These are phyloP conservation scores for Centaurea solstitialis DNA, from an alignment of 129 eudicot genomes.

Conservation along the genomic window DNA sequence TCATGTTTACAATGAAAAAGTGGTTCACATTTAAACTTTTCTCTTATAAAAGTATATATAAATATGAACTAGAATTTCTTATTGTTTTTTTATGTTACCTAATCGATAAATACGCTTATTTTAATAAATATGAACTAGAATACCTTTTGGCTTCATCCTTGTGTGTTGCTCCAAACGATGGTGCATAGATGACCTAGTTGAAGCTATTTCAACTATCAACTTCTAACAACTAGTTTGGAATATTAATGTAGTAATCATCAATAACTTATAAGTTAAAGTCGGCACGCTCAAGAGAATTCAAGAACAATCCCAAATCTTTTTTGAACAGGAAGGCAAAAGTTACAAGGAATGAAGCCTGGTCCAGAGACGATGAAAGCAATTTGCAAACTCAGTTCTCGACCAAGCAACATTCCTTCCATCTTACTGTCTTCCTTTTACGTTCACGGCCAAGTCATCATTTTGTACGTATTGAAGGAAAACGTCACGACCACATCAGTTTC, in stretches of 20 bases:
- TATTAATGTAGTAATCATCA: not conserved
- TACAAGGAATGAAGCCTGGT: constrained; percentile 33
- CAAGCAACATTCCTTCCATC: constrained; percentile 26
- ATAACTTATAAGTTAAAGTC: constrained; percentile 17
- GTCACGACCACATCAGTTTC: not conserved
- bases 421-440: constrained; percentile 9
- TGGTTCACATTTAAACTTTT: too few species aligned
- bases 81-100: too few species aligned
- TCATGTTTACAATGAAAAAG: too few species aligned
- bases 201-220: too few species aligned
- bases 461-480: not conserved
- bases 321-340: constrained; percentile 14
- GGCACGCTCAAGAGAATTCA: not conserved
- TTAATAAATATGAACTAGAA: too few species aligned
- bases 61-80: too few species aligned
- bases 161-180: too few species aligned
- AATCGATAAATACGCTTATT: too few species aligned
- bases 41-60: too few species aligned
- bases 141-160: too few species aligned
- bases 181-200: too few species aligned
- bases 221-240: not conserved
- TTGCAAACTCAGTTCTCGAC: constrained; percentile 16
- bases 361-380: not conserved
- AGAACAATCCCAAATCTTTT: not conserved
- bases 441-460: not conserved